These are phyloP conservation scores for Aurinia saxatilis DNA, from an alignment of 345 rosid species.

Conservation along the genomic window DNA sequence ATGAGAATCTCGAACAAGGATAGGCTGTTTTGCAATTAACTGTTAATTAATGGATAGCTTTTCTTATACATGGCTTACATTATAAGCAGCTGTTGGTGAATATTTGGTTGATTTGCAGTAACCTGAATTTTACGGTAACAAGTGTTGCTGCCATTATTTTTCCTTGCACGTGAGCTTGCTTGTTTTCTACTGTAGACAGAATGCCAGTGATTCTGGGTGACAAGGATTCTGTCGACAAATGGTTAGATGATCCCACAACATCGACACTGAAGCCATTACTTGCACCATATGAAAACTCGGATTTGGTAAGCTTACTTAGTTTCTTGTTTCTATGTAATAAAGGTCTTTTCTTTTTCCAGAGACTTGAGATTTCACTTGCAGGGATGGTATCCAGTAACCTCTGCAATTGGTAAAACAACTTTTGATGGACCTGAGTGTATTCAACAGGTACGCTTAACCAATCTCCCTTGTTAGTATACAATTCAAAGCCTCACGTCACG, in stretches of 20 bases:
- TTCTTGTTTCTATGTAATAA: neutral
- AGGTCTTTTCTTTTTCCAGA: neutral
- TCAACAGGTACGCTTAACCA: slow-evolving; percentile 46
- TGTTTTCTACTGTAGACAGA: slow-evolving; percentile 43
- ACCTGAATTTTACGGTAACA: neutral
- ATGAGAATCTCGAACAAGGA: neutral
- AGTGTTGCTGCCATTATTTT: neutral
- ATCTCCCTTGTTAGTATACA: neutral
- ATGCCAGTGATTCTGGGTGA: slow-evolving; percentile 86
- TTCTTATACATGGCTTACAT: neutral
- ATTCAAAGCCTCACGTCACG: neutral
- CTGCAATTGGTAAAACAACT: slow-evolving; percentile 78
- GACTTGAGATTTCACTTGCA: slow-evolving; percentile 22
- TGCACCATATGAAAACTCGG: slow-evolving; percentile 60
- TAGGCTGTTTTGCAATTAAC: neutral
- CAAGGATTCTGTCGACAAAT: slow-evolving; percentile 54
- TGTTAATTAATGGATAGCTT: neutral
- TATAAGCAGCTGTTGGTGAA: neutral
- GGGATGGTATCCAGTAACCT: slow-evolving; percentile 83
- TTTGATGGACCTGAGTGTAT: slow-evolving; percentile 88
- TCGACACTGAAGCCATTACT: slow-evolving; percentile 44
- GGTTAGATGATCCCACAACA: slow-evolving; percentile 56
- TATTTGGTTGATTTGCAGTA: neutral
- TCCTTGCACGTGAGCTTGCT: neutral
- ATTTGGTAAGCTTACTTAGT: slow-evolving; percentile 47